Evolutionary conservation across 73 alveolate species (phyloP), one percentile per base, ranked within the genome.

Genomic region (Breviolum minutum): DNA sequence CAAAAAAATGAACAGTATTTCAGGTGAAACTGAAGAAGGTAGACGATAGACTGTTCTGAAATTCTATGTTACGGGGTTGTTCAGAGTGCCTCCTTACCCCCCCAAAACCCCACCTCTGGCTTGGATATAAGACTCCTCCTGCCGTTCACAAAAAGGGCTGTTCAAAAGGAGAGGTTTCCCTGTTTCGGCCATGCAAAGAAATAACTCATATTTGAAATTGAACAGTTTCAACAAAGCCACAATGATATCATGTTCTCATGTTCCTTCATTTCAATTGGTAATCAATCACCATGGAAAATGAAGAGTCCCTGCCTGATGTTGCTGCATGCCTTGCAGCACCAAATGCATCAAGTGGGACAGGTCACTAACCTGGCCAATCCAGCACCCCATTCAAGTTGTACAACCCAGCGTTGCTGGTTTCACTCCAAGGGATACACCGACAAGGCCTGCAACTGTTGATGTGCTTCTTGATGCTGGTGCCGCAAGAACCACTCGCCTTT

Each of bases 401-500:
- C 77, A 68, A 68, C 17, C 8, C 17, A 17, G 77, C 77, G 77
- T 68, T 17, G 74, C 17, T 66, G 11, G 74, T 11, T 17, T 68
- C n/a, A 68, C 77, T 22, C 77, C 8, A 68, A 68, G 8, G 24
- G 54, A 40, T n/a, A n/a, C 0, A 40, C 3, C 54, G 54, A 40
- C 54, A 68, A 4, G 5, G 70, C 90, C 90, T 81, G 70, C 40
- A 81, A 27, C 26, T 60, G 93, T 61, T 84, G 77, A 54, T 54
- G 74, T 12, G 66, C 74, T 24, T 84, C 93, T 26, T 10, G 62
- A 24, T 61, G 61, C 60, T 84, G 93, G 60, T 84, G 93, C 60
- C 76, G 60, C 74, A 84, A 60, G 76, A 84, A 84, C 93, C 93
- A 84, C 76, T 84, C 93, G 26, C 93, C 93, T 84, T n/a, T 17